Evolutionary conservation across 176 grass and related monocot genomes (phyloP), one percentile per base, ranked within the genome.

Genomic region (Bolboschoenus planiculmis): DNA sequence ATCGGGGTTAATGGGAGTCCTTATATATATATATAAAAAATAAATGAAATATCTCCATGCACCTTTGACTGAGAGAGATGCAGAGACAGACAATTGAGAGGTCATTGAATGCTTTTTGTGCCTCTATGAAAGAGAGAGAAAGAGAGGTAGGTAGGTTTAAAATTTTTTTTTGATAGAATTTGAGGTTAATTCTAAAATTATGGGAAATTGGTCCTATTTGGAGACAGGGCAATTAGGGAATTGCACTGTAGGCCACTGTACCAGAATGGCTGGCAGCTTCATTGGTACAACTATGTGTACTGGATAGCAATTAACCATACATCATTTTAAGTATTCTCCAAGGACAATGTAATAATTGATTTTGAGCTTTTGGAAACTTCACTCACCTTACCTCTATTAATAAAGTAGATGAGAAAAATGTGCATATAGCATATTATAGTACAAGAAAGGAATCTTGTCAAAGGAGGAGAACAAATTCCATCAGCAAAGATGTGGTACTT

Each of bases 361-460:
- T 31, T 60, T 61, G 20, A 81, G 13, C 78, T 81, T 81, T 81
- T 42, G 56, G 80, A 66, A 82, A 82, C 60, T 82, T 82, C 80
- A 46, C 43, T 30, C 11, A 3, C 13, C 33, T 82, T 62, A 62
- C 58, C 26, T 63, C 36, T 50, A 34, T 9, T 18, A 30, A 82
- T 82, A 82, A 82, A 82, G 79, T 48, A 31, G 40, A 82, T 27
- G 16, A 64, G 57, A 61, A 61, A 60, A 81, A 81, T 60, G 23
- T 46, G 37, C 40, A 6, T n/a, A n/a, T n/a, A n/a, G n/a, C n/a
- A n/a, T n/a, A n/a, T n/a, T n/a, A n/a, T 73, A 63, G 35, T 23
- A 46, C 57, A 29, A 64, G 1, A 64, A 48, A 82, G 79, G 79
- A 64, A 48, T 81, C 53, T 61, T 81, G 21, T 80, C 34, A 61